These are phyloP conservation scores for Asterionellopsis glacialis DNA, from an alignment of 108 stramenopile genomes.

Conservation along the genomic window DNA sequence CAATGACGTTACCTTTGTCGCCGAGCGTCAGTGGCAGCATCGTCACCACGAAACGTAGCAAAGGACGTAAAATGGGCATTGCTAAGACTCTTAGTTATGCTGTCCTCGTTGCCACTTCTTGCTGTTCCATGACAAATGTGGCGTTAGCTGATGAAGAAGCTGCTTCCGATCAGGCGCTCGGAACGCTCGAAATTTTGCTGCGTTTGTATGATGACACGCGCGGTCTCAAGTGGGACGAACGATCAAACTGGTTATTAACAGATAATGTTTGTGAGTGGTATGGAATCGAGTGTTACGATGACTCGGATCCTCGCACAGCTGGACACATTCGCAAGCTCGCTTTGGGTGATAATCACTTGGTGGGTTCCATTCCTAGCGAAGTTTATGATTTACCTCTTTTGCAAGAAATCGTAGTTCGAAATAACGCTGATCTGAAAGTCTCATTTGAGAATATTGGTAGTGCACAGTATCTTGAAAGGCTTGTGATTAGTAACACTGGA, in stretches of 20 bases:
- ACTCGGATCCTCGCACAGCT: constrained; percentile 16
- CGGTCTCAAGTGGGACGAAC: constrained; percentile 32
- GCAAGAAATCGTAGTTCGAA: constrained; percentile 39
- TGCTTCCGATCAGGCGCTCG: no score
- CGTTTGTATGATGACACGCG: constrained; percentile 32
- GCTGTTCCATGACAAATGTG: no score
- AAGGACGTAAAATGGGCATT: no score
- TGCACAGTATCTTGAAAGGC: constrained; percentile 47
- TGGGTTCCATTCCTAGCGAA: constrained; percentile 54
- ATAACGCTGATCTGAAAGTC: constrained; percentile 40
- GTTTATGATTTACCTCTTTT: constrained; percentile 56
- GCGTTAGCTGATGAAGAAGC: no score
- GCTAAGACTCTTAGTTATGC: no score
- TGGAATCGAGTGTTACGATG: constrained; percentile 53
- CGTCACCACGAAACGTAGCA: no score
- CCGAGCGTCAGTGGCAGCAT: no score
- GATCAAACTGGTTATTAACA: constrained; percentile 31
- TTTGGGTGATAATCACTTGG: constrained; percentile 53
- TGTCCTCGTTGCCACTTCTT: no score
- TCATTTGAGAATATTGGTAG: constrained; percentile 49
- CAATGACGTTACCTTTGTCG: no score
- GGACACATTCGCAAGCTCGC: constrained; percentile 54
- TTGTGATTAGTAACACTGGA: constrained; percentile 28
- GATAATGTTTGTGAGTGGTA: constrained; percentile 63
- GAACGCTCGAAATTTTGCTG: constrained; percentile 26